Evolutionary conservation across 352 stramenopile genomes (phyloP).

Genomic region (Plasmopara halstedii): DNA sequence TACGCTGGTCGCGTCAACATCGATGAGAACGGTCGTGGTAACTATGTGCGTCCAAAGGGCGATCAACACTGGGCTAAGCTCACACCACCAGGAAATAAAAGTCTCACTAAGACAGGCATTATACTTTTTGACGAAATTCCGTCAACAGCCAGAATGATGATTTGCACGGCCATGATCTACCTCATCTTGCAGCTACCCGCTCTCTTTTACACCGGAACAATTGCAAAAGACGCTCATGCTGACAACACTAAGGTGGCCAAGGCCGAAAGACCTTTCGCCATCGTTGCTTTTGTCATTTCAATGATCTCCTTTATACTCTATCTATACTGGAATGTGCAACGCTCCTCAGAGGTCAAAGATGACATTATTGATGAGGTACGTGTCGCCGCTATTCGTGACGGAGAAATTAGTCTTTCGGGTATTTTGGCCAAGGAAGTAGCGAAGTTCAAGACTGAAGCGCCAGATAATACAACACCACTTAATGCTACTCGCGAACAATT

Average conservation of each 20-base stretch:
- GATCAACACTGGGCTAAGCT: slow-evolving; percentile 79
- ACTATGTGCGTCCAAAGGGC: slow-evolving; percentile 77
- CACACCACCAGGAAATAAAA: slow-evolving; percentile 63
- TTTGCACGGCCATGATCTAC: slow-evolving; percentile 91
- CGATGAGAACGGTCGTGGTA: slow-evolving; percentile 74
- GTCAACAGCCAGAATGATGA: slow-evolving; percentile 88
- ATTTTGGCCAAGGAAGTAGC: slow-evolving; percentile 73
- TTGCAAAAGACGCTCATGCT: slow-evolving; percentile 44
- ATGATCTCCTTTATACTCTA: slow-evolving; percentile 89
- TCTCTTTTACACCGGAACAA: slow-evolving; percentile 82
- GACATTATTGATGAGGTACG: slow-evolving; percentile 67
- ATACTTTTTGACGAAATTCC: slow-evolving; percentile 84
- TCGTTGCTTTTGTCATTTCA: slow-evolving; percentile 84
- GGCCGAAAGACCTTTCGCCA: slow-evolving; percentile 85
- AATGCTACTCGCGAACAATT: slow-evolving; percentile 44
- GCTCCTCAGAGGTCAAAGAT: slow-evolving; percentile 56
- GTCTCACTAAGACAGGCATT: slow-evolving; percentile 65
- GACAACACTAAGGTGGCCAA: slow-evolving; percentile 65
- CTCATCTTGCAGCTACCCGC: slow-evolving; percentile 93
- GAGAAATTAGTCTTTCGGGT: slow-evolving; percentile 73
- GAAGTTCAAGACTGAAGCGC: slow-evolving; percentile 42
- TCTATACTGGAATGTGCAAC: slow-evolving; percentile 87
- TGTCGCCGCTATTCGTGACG: slow-evolving; percentile 58
- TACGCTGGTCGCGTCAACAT: slow-evolving; percentile 94
- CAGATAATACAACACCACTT: slow-evolving; percentile 37